phyloP scores from a whole-genome alignment of 495 filamentous ascomycete species.

The Tuber umbilicatum region DNA sequence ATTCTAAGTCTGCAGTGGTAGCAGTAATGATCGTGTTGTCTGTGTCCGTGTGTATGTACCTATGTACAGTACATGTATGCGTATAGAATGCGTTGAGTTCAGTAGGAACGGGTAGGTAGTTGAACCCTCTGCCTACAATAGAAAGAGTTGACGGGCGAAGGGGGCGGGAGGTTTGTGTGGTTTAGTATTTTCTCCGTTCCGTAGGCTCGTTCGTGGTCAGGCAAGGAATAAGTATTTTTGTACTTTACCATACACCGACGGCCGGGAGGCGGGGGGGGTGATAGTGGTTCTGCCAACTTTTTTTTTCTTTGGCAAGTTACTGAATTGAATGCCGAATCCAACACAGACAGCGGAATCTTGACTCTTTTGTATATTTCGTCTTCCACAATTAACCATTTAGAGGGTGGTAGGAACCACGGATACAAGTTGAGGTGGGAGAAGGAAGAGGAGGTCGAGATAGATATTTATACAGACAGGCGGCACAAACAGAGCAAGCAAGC shows the following conservation, averaged over 20 bases:
- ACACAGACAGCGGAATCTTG: not conserved
- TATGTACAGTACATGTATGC: constrained; percentile 36
- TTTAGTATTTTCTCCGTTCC: constrained; percentile 1
- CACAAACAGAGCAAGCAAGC: not conserved
- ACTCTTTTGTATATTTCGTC: constrained; percentile 1
- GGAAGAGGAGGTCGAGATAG: constrained; percentile 1
- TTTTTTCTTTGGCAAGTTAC: not conserved
- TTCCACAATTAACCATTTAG: constrained; percentile 2
- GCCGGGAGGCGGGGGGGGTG: not conserved
- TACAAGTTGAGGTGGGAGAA: not conserved
- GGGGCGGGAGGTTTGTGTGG: not conserved
- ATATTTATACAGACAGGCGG: constrained; percentile 2
- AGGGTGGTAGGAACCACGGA: not conserved
- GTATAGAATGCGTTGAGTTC: constrained; percentile 15
- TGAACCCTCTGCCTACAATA: not conserved
- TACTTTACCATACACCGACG: not conserved
- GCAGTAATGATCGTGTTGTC: constrained; percentile 14
- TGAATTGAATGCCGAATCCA: constrained; percentile 3
- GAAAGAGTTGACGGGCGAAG: not conserved
- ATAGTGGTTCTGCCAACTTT: not conserved
- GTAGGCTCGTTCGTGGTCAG: not conserved
- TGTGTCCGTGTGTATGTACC: constrained; percentile 26
- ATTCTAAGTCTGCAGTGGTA: not conserved
- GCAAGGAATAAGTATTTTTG: not conserved
- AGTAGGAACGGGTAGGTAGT: not conserved